A percentile compares a stretch with the other conserved stretches of the same genome.
These are phyloP conservation scores for Botrytis byssoidea DNA, from an alignment of 2,329 filamentous ascomycete genomes.

Conservation along the genomic window DNA sequence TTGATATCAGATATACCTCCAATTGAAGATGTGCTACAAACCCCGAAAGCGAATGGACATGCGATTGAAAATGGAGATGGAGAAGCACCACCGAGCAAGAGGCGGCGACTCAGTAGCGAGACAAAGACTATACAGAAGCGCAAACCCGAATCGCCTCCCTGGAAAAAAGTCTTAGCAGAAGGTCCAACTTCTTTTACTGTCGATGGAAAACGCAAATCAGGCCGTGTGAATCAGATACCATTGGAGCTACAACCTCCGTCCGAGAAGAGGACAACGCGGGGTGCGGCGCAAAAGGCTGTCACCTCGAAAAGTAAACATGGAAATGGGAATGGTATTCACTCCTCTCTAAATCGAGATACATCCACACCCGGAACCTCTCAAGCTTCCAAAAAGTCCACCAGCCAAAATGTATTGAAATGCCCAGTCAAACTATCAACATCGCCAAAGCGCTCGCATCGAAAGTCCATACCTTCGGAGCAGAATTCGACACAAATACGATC, in stretches of 20 bases:
- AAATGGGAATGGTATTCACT: constrained; percentile 28
- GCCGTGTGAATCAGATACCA: constrained; percentile 58
- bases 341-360: constrained; percentile 27
- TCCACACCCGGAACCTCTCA: constrained; percentile 27
- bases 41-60: constrained; percentile 37
- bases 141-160: constrained; percentile 76
- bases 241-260: constrained; percentile 51
- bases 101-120: constrained; percentile 57
- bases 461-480: constrained; percentile 33
- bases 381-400: constrained; percentile 26
- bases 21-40: constrained; percentile 28
- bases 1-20: constrained; percentile 29
- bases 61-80: constrained; percentile 37
- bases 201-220: constrained; percentile 68
- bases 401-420: constrained; percentile 28
- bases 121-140: constrained; percentile 47
- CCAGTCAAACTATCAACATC: constrained; percentile 31
- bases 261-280: constrained; percentile 53
- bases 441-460: constrained; percentile 36
- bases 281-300: constrained; percentile 42
- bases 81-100: constrained; percentile 59
- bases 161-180: constrained; percentile 82
- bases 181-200: constrained; percentile 82
- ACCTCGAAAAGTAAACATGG: constrained; percentile 34
- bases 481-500: constrained; percentile 31